phyloP scores from a whole-genome alignment of 2,329 filamentous ascomycete genomes.

The Neonectria magnoliae region DNA sequence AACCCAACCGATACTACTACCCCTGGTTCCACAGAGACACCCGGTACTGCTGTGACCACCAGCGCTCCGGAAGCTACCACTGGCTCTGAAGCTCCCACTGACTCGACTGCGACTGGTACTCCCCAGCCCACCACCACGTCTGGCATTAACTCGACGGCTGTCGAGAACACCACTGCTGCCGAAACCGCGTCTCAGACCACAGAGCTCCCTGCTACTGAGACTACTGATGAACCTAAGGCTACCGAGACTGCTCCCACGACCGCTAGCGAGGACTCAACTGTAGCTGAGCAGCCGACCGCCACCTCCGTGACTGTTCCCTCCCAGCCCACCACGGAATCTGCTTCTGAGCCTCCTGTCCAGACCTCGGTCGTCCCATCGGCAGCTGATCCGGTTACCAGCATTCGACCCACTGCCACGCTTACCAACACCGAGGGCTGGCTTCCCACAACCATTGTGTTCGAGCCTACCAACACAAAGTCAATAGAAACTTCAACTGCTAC shows the following conservation, averaged over 20 bases:
- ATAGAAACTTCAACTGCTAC: constrained; percentile 49
- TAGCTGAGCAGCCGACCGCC: constrained; percentile 6
- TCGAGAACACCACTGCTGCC: constrained; percentile 6
- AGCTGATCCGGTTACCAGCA: constrained; percentile 49
- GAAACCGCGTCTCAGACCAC: constrained; percentile 7
- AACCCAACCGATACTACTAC: not conserved
- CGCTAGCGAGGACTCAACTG: constrained; percentile 15
- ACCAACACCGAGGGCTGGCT: constrained; percentile 59
- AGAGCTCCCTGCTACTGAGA: constrained; percentile 1
- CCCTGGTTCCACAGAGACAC: constrained; percentile 3
- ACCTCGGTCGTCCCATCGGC: constrained; percentile 35
- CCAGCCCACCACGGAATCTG: constrained; percentile 20
- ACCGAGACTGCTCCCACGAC: constrained; percentile 12
- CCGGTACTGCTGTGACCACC: not conserved
- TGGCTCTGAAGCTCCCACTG: not conserved
- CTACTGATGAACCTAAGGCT: constrained; percentile 9
- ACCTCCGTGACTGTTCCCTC: not conserved
- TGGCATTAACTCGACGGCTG: not conserved
- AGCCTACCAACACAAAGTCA: constrained; percentile 50
- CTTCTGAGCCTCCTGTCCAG: constrained; percentile 26
- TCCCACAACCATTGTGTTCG: constrained; percentile 70
- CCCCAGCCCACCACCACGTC: not conserved
- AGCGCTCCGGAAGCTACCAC: not conserved
- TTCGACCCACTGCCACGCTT: constrained; percentile 55
- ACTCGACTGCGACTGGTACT: constrained; percentile 12